phyloP scores from a whole-genome alignment of 371 early-diverging fungal species.

The Saksenaea oblongispora region DNA sequence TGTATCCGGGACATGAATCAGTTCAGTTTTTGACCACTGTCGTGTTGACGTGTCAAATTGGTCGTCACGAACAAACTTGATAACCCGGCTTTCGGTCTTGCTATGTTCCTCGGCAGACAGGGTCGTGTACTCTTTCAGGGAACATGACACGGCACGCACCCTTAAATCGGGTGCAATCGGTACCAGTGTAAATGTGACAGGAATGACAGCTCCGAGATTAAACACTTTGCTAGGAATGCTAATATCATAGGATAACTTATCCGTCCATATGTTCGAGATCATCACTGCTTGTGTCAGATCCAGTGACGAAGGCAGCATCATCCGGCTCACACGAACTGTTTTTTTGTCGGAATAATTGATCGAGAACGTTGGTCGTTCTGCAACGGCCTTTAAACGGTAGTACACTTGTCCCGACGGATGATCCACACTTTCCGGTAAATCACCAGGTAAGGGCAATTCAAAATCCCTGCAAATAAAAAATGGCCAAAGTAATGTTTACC shows the following conservation, averaged over 20 bases:
- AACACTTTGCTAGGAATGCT: conserved; percentile 45
- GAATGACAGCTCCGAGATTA: conserved; percentile 32
- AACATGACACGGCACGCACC: conserved; percentile 32
- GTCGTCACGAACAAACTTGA: conserved; percentile 34
- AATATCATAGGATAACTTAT: conserved; percentile 48
- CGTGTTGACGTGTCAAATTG: conserved; percentile 12
- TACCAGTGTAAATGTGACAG: conserved; percentile 40
- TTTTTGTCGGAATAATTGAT: conserved; percentile 35
- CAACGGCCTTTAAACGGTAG: conserved; percentile 44
- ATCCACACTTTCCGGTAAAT: conserved; percentile 45
- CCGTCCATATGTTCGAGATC: conserved; percentile 46
- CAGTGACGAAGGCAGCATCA: conserved; percentile 35
- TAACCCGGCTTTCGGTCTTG: conserved; percentile 34
- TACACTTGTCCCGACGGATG: conserved; percentile 40
- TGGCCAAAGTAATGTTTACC: background rate
- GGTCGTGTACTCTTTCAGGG: conserved; percentile 44
- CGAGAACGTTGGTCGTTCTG: conserved; percentile 48
- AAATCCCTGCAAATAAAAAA: conserved; percentile 36
- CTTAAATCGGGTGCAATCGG: conserved; percentile 38
- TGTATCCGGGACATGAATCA: conserved; percentile 26
- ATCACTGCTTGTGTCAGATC: conserved; percentile 41
- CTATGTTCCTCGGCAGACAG: conserved; percentile 28
- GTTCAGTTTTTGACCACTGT: conserved; percentile 22
- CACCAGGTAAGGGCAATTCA: conserved; percentile 53
- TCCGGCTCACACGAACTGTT: conserved; percentile 29